phyloP scores from a whole-genome alignment of 148 eudicot genomes.

The Agrostemma githago region DNA sequence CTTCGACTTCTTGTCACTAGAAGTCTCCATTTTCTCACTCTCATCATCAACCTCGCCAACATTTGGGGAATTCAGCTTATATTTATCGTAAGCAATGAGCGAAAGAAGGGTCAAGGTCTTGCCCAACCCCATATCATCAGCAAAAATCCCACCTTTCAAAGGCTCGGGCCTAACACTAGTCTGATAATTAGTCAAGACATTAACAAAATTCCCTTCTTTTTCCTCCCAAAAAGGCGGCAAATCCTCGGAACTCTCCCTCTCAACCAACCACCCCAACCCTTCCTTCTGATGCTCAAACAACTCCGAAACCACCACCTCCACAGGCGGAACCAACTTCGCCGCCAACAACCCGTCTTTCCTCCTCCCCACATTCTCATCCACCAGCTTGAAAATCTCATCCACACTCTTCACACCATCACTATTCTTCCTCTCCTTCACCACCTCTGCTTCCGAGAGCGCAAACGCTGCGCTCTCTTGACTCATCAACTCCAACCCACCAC shows the following conservation, averaged over 20 bases:
- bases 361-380: slow-evolving; percentile 46
- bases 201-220: slow-evolving; percentile 56
- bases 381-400: slow-evolving; percentile 76
- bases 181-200: slow-evolving; percentile 64
- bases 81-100: slow-evolving; percentile 53
- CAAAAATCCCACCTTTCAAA: slow-evolving; percentile 82
- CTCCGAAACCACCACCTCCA: slow-evolving; percentile 46
- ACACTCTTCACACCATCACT: slow-evolving; percentile 40
- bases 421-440: slow-evolving; percentile 52
- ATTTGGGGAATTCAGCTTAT: slow-evolving; percentile 12
- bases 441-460: slow-evolving; percentile 54
- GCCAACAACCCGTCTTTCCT: slow-evolving; percentile 34
- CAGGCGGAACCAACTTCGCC: slow-evolving; percentile 58
- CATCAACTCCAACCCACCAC: slow-evolving; percentile 61
- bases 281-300: slow-evolving; percentile 78
- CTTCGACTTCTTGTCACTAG: slow-evolving; percentile 18
- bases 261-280: slow-evolving; percentile 81
- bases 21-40: slow-evolving; percentile 15
- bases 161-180: slow-evolving; percentile 62
- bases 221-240: slow-evolving; percentile 93
- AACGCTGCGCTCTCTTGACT: slow-evolving; percentile 35
- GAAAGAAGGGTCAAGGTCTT: slow-evolving; percentile 86
- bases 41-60: slow-evolving; percentile 22
- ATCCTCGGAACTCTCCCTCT: slow-evolving; percentile 58
- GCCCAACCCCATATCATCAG: slow-evolving; percentile 97